Evolutionary conservation across 345 rosid species (phyloP), one percentile per base, ranked within the genome.

Genomic region (Psidium guajava): DNA sequence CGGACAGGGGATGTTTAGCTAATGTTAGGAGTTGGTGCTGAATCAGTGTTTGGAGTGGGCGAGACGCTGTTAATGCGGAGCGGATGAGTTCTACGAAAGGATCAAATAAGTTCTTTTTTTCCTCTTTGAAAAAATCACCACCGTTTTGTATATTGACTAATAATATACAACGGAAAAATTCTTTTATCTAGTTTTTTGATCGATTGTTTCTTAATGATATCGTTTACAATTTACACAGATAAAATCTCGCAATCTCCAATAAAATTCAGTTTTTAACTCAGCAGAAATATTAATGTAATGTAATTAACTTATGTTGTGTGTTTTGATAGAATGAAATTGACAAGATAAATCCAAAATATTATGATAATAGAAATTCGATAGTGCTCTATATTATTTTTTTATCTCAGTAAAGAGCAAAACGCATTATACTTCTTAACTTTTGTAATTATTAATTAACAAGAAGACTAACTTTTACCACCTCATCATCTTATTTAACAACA

Each of bases 231-330:
- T 61, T 15, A 28, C 11, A 0, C 74, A 28, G 28, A 0, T 7
- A 61, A 61, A 28, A 40, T 28, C 0, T 61, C 42, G 28, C 11
- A 52, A 15, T 61, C 10, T 36, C 74, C 21, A 0, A 28, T 28
- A 28, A 27, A 28, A 14, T 61, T 61, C 40, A 14, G 5, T 15
- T 61, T 61, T 32, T 28, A 28, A 28, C 1, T 61, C 5, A 14
- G 0, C 16, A 1, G 2, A 6, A 15, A 28, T 0, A 28, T 21
- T 6, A 15, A 0, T 61, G 42, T 6, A 14, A 18, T 59, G 0
- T 0, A 27, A 27, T 6, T 59, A 6, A 14, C 27, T 59, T 14
- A 18, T 6, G 73, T 27, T 27, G 21, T 27, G 21, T 0, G 40
- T 59, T 27, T 59, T 27, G 27, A 1, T 14, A 14, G 16, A 28